These are phyloP conservation scores for Botryotinia globosa DNA, from an alignment of 2,329 filamentous ascomycete genomes.

Conservation along the genomic window DNA sequence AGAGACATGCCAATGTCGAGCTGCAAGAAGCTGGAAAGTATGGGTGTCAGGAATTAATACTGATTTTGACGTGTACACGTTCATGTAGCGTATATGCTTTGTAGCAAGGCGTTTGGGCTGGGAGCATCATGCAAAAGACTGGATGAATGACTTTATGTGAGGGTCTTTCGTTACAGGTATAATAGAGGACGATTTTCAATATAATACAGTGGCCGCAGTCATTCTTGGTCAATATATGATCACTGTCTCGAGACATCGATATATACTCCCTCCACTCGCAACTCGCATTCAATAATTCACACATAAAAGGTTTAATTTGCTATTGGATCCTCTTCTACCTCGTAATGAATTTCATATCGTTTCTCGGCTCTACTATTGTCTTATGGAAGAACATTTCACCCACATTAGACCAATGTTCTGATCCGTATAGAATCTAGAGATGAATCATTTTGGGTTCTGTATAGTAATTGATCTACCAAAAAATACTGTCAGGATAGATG, in stretches of 20 bases:
- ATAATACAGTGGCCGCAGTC: constrained; percentile 1
- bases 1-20: constrained; percentile 57
- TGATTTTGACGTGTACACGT: constrained; percentile 19
- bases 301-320: background rate
- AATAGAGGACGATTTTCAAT: constrained; percentile 12
- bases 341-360: background rate
- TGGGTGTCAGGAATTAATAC: constrained; percentile 40
- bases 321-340: background rate
- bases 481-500: background rate
- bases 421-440: background rate
- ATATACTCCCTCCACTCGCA: background rate
- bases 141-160: background rate
- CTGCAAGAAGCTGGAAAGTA: constrained; percentile 54
- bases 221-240: background rate
- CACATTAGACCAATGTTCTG: background rate
- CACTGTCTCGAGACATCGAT: background rate
- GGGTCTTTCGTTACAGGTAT: background rate
- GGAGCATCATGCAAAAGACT: constrained; percentile 21
- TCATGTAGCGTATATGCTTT: constrained; percentile 25
- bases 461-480: background rate
- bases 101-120: constrained; percentile 34
- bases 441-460: background rate
- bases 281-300: background rate
- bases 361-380: background rate
- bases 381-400: background rate